Evolutionary conservation across 2,329 filamentous ascomycete species (phyloP).

Genomic region (Calycina herbarum): DNA sequence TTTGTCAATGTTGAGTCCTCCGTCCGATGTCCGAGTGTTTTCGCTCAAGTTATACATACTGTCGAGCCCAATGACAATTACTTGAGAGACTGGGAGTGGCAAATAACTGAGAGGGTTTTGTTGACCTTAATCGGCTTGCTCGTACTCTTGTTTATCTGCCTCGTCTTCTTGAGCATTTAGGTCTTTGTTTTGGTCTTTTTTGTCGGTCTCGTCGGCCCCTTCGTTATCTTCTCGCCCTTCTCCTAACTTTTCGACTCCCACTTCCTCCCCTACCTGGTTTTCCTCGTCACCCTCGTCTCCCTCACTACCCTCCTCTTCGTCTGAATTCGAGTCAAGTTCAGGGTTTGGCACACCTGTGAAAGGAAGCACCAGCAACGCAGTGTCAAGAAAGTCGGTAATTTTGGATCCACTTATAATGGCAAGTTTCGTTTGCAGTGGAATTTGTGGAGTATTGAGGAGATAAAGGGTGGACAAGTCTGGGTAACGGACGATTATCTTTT

Average conservation of each 20-base stretch:
- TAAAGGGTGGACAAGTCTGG: background rate
- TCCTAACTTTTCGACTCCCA: too few species aligned
- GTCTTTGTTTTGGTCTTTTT: too few species aligned
- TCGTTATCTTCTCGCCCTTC: too few species aligned
- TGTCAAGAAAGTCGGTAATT: background rate
- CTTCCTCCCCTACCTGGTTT: background rate
- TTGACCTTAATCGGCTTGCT: background rate
- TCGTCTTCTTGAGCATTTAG: too few species aligned
- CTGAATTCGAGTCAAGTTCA: background rate
- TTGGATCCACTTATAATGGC: background rate
- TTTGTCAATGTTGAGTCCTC: too few species aligned
- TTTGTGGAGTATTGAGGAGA: background rate
- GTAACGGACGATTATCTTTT: background rate
- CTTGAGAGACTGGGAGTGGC: background rate
- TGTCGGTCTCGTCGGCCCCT: too few species aligned
- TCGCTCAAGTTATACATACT: background rate
- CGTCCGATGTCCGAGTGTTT: too few species aligned
- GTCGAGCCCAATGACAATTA: background rate
- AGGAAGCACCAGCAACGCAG: background rate
- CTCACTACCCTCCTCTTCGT: background rate
- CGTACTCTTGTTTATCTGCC: too few species aligned
- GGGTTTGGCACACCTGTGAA: background rate
- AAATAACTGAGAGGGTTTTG: background rate
- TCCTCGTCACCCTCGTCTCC: background rate
- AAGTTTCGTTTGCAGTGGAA: background rate